Evolutionary conservation across 805 yeast genomes (phyloP).

Genomic region (Ogataea populi-albae): DNA sequence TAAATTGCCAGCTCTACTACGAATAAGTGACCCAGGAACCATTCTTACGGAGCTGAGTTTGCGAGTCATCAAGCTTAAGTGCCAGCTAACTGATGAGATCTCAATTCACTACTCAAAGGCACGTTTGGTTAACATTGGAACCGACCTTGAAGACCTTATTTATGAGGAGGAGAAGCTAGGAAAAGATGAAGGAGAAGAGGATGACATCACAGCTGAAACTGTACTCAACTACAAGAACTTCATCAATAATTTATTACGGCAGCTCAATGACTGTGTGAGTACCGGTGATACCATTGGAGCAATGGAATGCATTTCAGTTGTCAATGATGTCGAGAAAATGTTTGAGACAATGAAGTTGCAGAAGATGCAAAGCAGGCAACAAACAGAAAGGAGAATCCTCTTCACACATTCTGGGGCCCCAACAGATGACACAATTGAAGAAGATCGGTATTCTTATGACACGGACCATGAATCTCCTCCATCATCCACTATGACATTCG

Average conservation of each 20-base stretch:
- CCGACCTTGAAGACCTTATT: conserved; percentile 48
- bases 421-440: conserved; percentile 2
- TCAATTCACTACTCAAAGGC: conserved; percentile 64
- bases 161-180: conserved; percentile 22
- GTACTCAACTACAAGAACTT: conserved; percentile 54
- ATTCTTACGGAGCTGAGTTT: conserved; percentile 43
- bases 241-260: conserved; percentile 55
- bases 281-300: conserved; percentile 54
- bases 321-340: conserved; percentile 72
- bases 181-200: conserved; percentile 6
- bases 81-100: conserved; percentile 48
- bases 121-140: conserved; percentile 61
- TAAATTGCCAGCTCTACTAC: conserved; percentile 42
- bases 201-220: conserved; percentile 39
- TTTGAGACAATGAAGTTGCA: conserved; percentile 49
- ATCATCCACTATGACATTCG: conserved; percentile 12
- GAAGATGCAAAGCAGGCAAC: conserved; percentile 11
- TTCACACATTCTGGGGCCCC: conserved; percentile 1
- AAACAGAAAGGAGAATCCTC: conserved; percentile 9
- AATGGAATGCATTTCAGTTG: conserved; percentile 64
- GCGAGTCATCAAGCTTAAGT: conserved; percentile 48
- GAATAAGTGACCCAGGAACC: conserved; percentile 53
- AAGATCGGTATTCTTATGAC: conserved; percentile 3
- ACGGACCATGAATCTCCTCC: conserved; percentile 10
- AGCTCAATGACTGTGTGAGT: conserved; percentile 53